Evolutionary conservation across 257 asterid genomes (phyloP), one percentile per base, ranked within the genome.

Genomic region (Voacanga thouarsii): DNA sequence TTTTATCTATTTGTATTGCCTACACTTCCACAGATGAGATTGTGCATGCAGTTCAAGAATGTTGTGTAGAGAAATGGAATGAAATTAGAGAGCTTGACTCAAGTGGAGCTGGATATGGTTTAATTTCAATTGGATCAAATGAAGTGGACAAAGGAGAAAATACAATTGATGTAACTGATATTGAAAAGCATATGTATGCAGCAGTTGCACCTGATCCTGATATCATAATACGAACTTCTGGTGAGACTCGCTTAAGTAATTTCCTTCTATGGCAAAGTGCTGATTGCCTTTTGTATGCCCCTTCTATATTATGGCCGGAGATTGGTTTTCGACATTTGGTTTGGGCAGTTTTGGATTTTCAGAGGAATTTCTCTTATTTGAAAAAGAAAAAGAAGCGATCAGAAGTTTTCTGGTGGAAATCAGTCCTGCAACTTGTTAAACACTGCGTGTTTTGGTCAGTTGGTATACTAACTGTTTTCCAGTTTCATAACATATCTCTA

Each of bases 251-350:
- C 1, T 77, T 93, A 64, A 93, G 97, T 82, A 93, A 93, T 79
- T 93, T 93, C 63, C 97, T 93, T 49, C 80, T 91, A 83, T 93
- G 98, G 97, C 98, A 93, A 87, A 93, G 94, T 76, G 73, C 92
- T 53, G 66, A 69, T 33, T 82, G 90, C 37, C 82, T 93, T 28
- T 83, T 93, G 70, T 93, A 90, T 85, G 88, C 96, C 44, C 96
- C 97, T 11, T 30, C 79, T 12, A 81, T 76, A 51, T 89, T 91
- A 18, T 93, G 97, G 97, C 98, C 98, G 0, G 98, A 91, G 43
- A 87, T 93, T 56, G 92, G 97, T 76, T 86, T 89, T 8, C 44
- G 92, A 81, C 97, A 91, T 86, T 79, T 91, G 83, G 87, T 90
- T 63, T 79, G 83, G 63, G 94, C 83, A 24, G 79, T 93, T 80